These are phyloP conservation scores for Dioscorea zingiberensis DNA, from an alignment of 106 monocot species.

Conservation along the genomic window DNA sequence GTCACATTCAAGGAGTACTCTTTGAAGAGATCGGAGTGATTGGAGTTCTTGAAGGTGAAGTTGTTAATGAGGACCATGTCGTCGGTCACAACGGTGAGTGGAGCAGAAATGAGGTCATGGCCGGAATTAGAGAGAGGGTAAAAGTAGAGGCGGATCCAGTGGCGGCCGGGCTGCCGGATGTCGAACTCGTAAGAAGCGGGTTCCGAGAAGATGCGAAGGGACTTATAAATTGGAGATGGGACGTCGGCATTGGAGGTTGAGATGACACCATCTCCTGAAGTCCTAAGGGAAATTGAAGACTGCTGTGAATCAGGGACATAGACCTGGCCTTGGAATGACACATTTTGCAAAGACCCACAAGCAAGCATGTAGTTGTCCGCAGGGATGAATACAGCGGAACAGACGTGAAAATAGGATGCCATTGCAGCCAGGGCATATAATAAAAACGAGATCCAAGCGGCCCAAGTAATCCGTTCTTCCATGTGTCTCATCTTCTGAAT, in stretches of 20 bases:
- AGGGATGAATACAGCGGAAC: constrained; percentile 37
- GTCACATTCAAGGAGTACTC: constrained; percentile 55
- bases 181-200: constrained; percentile 33
- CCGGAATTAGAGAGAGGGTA: constrained; percentile 27
- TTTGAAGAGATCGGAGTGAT: constrained; percentile 45
- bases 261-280: constrained; percentile 38
- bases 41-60: constrained; percentile 56
- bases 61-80: constrained; percentile 45
- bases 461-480: constrained; percentile 1
- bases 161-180: constrained; percentile 43
- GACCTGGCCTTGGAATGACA: constrained; percentile 30
- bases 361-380: constrained; percentile 47
- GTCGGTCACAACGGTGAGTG: constrained; percentile 33
- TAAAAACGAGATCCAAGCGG: neutral
- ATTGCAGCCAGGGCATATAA: neutral
- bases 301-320: constrained; percentile 48
- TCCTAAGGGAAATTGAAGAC: constrained; percentile 37
- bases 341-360: constrained; percentile 53
- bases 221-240: constrained; percentile 48
- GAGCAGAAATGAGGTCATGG: constrained; percentile 36
- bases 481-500: constrained; percentile 2
- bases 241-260: constrained; percentile 22
- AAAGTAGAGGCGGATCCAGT: constrained; percentile 54
- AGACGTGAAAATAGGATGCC: neutral
- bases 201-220: constrained; percentile 42